Evolutionary conservation across 2,329 filamentous ascomycete genomes (phyloP).

Genomic region (Ascochyta clinopodiicola): DNA sequence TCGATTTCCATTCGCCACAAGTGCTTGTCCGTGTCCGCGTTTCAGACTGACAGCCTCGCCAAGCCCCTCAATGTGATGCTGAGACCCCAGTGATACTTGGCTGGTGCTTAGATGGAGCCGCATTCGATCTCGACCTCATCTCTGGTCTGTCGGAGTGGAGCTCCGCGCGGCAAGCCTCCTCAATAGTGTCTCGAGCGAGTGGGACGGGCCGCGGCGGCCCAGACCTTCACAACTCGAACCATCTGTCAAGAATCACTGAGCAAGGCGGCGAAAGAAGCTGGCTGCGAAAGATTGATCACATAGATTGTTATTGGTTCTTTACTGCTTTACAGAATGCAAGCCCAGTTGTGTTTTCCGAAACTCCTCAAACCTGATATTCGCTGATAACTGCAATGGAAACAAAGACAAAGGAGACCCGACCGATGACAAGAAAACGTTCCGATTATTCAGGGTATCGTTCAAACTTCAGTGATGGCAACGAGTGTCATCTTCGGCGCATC

Average conservation of each 20-base stretch:
- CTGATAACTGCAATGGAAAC: slow-evolving; percentile 8
- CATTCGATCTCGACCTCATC: background rate
- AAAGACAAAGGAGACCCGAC: slow-evolving; percentile 4
- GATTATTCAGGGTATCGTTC: slow-evolving; percentile 14
- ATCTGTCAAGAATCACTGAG: background rate
- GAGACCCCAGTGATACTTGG: slow-evolving; percentile 33
- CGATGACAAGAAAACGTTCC: background rate
- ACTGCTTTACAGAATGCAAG: background rate
- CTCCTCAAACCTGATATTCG: slow-evolving; percentile 8
- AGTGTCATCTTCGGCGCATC: slow-evolving; percentile 49
- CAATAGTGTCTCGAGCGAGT: background rate
- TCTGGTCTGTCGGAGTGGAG: background rate
- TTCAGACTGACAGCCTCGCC: slow-evolving; percentile 16
- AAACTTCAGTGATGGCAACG: slow-evolving; percentile 50
- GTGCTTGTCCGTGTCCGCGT: slow-evolving; percentile 2
- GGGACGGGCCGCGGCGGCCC: slow-evolving; percentile 9
- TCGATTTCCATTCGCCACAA: slow-evolving; percentile 3
- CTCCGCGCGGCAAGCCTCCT: slow-evolving; percentile 4
- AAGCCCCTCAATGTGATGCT: slow-evolving; percentile 24
- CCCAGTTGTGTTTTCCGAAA: slow-evolving; percentile 1
- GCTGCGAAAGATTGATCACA: background rate
- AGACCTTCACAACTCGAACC: background rate
- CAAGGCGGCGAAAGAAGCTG: background rate
- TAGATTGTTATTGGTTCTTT: slow-evolving; percentile 8
- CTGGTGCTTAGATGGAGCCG: slow-evolving; percentile 19